Evolutionary conservation across 2,329 filamentous ascomycete genomes (phyloP), one percentile per base, ranked within the genome.

Genomic region (Aureobasidium zeae): DNA sequence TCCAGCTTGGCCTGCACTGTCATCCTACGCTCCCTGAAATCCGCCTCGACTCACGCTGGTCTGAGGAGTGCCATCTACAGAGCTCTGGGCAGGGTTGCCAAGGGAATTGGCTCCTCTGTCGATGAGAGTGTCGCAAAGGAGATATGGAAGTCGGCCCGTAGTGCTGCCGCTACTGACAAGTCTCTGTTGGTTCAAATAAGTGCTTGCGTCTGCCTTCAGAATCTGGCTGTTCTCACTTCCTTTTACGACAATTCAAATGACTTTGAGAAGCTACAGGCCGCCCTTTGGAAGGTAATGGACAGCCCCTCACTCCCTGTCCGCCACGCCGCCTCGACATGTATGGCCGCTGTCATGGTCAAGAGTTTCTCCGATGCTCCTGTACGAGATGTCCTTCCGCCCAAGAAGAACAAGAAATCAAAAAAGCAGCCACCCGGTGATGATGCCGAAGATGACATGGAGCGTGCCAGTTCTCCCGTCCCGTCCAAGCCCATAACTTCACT

Each of bases 201-300:
- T 45, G 83, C 86, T 7, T 93, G 84, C 56, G 79, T 79, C 51
- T 93, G 86, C 58, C 66, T 98, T 49, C 81, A 83, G 57, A 71
- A 79, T 44, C 67, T 96, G 36, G 67, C 83, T 16, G 79, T 75
- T 45, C 69, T 75, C 49, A 95, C 88, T 0, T 64, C 74, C 0
- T 93, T 85, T 59, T 96, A 96, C 57, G 81, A 87, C 57, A 94
- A 93, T 56, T 78, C 82, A 11, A 81, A 74, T 59, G 91, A 98
- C 58, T 94, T 94, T 57, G 91, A 98, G 53, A 86, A 83, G 59
- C 65, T 96, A 15, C 87, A 89, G 62, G 76, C 75, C 24, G 77
- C 82, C 5, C 68, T 93, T 12, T 91, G 87, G 74, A 96, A 94
- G 63, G 76, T 82, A 0, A 81, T 93, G 48, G 91, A 98, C 53